Base-by-base conservation (phyloP, 768 basidiomycete genomes). In the Phlebiopsis gigantea region DNA sequence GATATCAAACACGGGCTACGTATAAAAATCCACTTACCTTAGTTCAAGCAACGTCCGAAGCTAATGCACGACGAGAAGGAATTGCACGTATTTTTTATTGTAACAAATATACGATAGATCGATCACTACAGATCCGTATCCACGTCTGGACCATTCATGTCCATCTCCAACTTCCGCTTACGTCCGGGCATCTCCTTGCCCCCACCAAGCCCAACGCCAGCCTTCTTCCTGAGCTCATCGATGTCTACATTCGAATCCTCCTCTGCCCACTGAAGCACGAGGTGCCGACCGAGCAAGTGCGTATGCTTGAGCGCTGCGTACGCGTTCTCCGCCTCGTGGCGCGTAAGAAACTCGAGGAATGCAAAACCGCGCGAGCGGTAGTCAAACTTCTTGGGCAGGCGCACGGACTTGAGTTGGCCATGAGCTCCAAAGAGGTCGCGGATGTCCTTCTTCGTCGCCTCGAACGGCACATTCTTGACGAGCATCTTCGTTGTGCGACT, bases 391-490 rank as follows among this genome's bases (percentile, higher is more conserved):
- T 87, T 89, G 15, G 97, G 97, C 1, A 99, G 71, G 4, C 97
- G 90, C 0, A 95, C 88, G 0, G 95, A 95, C 72, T 97, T 98
- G 72, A 98, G 83, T 54, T 89, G 86, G 1, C 94, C 96, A 61
- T 97, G 91, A 0, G 91, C 50, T 78, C 87, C 55, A 70, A 98
- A 97, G 31, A 98, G 71, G 59, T 90, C 88, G 54, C 89, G 78
- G 24, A 99, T 79, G 63, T 99, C 97, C 73, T 90, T 93, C 77
- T 89, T 92, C 43, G 88, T 88, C 45, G 88, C 92, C 71, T 99
- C 97, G 75, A 99, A 99, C 41, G 97, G 94, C 53, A 98, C 80
- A 65, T 99, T 99, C 83, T 98, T 98, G 62, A 98, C 93, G 50
- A 98, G 84, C 80, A 98, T 86, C 83, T 98, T 98, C 61, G 93